Conservation (phyloP, 192 early-diverging fungal species). For the Mycoemilia scoparia region DNA sequence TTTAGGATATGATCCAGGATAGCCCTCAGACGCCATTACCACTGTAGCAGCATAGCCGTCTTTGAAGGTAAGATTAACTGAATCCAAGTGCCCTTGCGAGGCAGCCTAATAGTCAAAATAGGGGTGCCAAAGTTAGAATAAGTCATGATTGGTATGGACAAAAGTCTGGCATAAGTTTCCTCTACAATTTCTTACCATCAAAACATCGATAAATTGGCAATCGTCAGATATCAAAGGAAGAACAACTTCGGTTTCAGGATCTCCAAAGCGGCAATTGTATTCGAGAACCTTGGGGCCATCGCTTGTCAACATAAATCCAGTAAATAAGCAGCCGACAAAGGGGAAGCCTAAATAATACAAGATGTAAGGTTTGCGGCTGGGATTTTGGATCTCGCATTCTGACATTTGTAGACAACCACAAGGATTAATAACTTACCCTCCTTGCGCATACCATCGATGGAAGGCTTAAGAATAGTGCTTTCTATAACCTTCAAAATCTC, state of each 20-base stretch:
- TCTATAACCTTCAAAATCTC: conserved; percentile 54
- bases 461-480: conserved; percentile 66
- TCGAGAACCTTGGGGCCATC: conserved; percentile 87
- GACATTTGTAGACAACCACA: neutral
- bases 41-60: conserved; percentile 74
- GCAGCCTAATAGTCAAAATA: too few relatives aligned
- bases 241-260: conserved; percentile 93
- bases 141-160: neutral
- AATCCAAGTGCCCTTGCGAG: conserved; percentile 78
- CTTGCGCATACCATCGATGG: conserved; percentile 88
- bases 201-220: conserved; percentile 72
- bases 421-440: conserved; percentile 54
- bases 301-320: conserved; percentile 88
- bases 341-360: too few relatives aligned
- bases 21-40: conserved; percentile 79
- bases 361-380: conserved; percentile 2
- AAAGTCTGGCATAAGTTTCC: neutral
- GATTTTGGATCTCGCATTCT: neutral
- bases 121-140: conserved; percentile 1
- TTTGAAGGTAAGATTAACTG: conserved; percentile 56
- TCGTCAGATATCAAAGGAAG: conserved; percentile 72
- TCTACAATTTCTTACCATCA: conserved; percentile 41
- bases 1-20: conserved; percentile 76
- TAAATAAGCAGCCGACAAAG: conserved; percentile 93
- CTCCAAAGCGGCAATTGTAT: conserved; percentile 97